phyloP scores from a whole-genome alignment of 768 basidiomycete genomes.

The Kwoniella sp. region DNA sequence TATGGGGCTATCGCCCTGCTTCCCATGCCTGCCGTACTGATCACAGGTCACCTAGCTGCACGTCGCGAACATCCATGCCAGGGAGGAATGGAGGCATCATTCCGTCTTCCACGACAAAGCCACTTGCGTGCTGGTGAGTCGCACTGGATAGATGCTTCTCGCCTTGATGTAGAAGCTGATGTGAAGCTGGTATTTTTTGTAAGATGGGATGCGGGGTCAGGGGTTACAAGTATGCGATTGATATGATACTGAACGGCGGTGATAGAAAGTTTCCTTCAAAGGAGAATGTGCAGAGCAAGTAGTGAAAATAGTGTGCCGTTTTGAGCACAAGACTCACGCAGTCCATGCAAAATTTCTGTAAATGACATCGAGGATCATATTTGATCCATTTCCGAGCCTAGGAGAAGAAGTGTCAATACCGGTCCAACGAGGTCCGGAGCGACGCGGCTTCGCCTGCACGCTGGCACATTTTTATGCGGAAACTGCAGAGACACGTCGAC shows the following conservation, averaged over 20 bases:
- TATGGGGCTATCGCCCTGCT: neutral
- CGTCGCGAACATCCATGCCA: constrained; percentile 39
- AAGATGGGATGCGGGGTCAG: constrained; percentile 33
- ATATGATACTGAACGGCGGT: constrained; percentile 23
- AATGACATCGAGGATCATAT: no score
- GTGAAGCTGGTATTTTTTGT: neutral
- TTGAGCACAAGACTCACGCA: no score
- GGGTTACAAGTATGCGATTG: constrained; percentile 29
- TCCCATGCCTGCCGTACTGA: no score
- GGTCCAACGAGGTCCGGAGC: no score
- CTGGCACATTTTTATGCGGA: no score
- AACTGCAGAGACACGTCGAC: no score
- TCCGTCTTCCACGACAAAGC: constrained; percentile 46
- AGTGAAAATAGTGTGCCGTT: neutral
- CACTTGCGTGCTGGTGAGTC: constrained; percentile 32
- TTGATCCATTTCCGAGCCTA: no score
- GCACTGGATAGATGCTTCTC: neutral
- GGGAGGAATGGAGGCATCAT: constrained; percentile 44
- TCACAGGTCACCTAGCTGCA: no score
- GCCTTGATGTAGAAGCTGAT: no score
- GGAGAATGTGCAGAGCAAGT: constrained; percentile 5
- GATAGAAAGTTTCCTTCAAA: constrained; percentile 31
- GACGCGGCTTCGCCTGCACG: no score
- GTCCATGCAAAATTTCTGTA: no score
- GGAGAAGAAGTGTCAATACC: no score